Evolutionary conservation across 345 rosid genomes (phyloP).

Genomic region (Kernera saxatilis): DNA sequence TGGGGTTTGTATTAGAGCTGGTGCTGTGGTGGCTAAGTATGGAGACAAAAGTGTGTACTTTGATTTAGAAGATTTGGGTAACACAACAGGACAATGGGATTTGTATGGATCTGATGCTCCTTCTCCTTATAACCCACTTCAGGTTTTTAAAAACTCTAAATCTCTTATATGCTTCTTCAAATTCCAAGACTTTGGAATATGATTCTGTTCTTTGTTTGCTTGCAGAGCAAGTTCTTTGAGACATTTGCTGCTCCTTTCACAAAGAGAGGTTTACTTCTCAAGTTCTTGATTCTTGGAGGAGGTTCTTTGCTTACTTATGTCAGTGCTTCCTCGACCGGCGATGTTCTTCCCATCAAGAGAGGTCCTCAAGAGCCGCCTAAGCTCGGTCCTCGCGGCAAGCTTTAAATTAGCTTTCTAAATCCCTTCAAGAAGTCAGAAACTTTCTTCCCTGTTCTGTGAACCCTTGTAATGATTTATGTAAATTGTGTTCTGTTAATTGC

Average conservation of each 20-base stretch:
- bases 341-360: constrained; percentile 81
- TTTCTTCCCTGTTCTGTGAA: constrained; percentile 10
- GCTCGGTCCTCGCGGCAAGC: constrained; percentile 89
- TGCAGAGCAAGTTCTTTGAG: constrained; percentile 98
- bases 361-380: constrained; percentile 93
- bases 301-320: constrained; percentile 67
- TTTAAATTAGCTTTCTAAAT: constrained; percentile 34
- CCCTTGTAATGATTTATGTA: constrained; percentile 8
- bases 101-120: constrained; percentile 96
- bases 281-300: constrained; percentile 86
- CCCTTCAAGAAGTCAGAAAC: constrained; percentile 3
- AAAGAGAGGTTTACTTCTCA: constrained; percentile 89
- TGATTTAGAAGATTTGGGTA: constrained; percentile 92
- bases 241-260: constrained; percentile 91
- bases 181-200: background rate
- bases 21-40: constrained; percentile 79
- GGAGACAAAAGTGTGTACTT: constrained; percentile 98
- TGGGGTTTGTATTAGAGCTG: constrained; percentile 32
- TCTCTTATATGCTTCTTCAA: background rate
- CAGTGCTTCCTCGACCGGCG: constrained; percentile 63
- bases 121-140: constrained; percentile 91
- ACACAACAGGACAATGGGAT: constrained; percentile 97
- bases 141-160: constrained; percentile 34
- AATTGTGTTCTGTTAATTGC: constrained; percentile 15
- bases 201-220: constrained; percentile 19